These are phyloP conservation scores for Populus pruinosa DNA, from an alignment of 345 rosid species.

Conservation along the genomic window DNA sequence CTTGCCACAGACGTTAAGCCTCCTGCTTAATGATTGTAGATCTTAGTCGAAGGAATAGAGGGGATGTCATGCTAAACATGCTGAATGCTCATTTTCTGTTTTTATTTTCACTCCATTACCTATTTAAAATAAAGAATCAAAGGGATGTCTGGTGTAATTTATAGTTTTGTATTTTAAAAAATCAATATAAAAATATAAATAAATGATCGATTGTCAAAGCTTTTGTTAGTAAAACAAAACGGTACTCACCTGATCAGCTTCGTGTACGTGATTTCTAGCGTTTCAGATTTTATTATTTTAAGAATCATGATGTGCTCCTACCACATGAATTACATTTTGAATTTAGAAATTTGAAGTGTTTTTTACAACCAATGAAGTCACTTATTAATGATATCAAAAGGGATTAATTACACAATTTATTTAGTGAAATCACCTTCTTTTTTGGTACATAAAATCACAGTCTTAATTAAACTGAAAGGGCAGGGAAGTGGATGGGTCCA, in stretches of 20 bases:
- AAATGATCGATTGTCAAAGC: too few species aligned
- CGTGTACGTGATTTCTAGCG: not conserved
- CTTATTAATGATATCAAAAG: not conserved
- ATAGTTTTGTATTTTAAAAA: too few species aligned
- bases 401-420: not conserved
- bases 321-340: not conserved
- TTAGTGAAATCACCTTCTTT: not conserved
- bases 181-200: too few species aligned
- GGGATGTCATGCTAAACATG: not conserved
- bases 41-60: not conserved
- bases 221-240: too few species aligned
- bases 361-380: too few species aligned
- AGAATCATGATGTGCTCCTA: not conserved
- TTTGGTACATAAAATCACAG: not conserved
- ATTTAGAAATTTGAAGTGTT: too few species aligned
- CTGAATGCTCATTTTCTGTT: too few species aligned
- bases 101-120: too few species aligned
- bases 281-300: too few species aligned
- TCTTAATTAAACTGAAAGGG: not conserved
- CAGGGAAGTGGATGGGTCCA: not conserved
- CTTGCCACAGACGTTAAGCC: not conserved
- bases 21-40: not conserved
- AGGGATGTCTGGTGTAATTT: too few species aligned
- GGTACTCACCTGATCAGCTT: not conserved
- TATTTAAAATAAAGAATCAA: too few species aligned